Conservation (phyloP, 2,329 filamentous ascomycete genomes). For the Penicillium crustosum region DNA sequence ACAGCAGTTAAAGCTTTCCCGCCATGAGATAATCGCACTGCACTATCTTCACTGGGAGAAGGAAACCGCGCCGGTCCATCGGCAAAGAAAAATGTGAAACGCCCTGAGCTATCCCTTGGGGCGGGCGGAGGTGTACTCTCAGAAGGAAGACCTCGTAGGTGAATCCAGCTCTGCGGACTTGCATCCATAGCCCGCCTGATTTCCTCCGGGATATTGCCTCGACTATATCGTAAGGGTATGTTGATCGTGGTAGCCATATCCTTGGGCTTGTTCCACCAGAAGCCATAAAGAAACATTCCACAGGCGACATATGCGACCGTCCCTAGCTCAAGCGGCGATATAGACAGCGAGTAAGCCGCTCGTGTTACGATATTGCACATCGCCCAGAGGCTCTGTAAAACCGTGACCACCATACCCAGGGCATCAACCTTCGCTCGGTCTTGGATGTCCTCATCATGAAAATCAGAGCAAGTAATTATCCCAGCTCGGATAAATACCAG, state of each 20-base stretch:
- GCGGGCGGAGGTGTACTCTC: too few species aligned
- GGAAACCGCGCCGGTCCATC: neutral
- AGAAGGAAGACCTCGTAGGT: too few species aligned
- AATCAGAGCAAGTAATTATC: neutral
- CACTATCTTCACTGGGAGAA: neutral
- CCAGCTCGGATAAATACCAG: neutral
- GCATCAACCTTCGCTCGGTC: neutral
- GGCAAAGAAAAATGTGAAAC: neutral
- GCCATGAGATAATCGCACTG: neutral
- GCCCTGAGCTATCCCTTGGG: neutral
- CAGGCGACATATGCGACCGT: too few species aligned
- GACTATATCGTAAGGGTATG: neutral
- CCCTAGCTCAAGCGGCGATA: neutral
- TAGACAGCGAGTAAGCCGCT: too few species aligned
- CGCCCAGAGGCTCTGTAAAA: neutral
- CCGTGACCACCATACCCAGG: neutral
- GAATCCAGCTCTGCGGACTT: too few species aligned
- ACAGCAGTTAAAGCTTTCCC: neutral
- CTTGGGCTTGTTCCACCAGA: too few species aligned
- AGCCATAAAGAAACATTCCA: too few species aligned
- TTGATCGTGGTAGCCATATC: too few species aligned
- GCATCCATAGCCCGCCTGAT: neutral
- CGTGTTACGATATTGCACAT: too few species aligned
- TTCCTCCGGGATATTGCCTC: neutral
- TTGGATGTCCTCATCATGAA: neutral